These are phyloP conservation scores for Claviceps monticola DNA, from an alignment of 2,329 filamentous ascomycete species.

Conservation along the genomic window DNA sequence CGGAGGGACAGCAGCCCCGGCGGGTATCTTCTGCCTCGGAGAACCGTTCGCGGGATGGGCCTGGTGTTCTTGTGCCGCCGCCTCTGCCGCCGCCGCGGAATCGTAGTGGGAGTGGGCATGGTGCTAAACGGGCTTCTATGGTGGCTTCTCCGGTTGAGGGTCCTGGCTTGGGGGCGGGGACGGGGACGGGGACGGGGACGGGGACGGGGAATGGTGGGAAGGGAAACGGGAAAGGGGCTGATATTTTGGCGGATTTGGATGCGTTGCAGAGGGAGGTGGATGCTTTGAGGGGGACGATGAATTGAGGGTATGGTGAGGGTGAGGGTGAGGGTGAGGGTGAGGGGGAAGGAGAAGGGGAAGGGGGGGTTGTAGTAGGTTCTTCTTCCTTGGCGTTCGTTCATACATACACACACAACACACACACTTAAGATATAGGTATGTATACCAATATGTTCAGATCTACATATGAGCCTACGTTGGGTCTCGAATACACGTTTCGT, in stretches of 20 bases:
- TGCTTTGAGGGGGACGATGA: conserved; percentile 31
- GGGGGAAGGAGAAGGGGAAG: conserved; percentile 7
- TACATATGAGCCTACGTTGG: no score
- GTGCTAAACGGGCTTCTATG: conserved; percentile 10
- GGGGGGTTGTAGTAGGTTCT: conserved; percentile 3
- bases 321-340: no score
- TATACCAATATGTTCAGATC: no score
- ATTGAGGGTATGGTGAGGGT: neutral
- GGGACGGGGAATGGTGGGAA: neutral
- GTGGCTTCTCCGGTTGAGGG: conserved; percentile 9
- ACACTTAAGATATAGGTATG: no score
- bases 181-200: no score
- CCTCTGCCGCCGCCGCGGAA: conserved; percentile 36
- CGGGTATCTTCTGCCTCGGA: conserved; percentile 12
- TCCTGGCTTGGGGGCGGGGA: no score
- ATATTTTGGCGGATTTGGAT: conserved; percentile 60
- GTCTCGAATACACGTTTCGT: no score
- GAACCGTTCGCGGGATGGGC: conserved; percentile 15
- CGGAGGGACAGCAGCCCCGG: conserved; percentile 22
- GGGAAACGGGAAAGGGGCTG: conserved; percentile 23
- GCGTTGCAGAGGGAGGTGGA: conserved; percentile 66
- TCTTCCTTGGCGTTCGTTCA: no score
- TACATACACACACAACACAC: no score
- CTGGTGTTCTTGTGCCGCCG: conserved; percentile 14
- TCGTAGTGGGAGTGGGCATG: conserved; percentile 31